phyloP scores from a whole-genome alignment of 2,329 filamentous ascomycete genomes.

The Tothia fuscella region DNA sequence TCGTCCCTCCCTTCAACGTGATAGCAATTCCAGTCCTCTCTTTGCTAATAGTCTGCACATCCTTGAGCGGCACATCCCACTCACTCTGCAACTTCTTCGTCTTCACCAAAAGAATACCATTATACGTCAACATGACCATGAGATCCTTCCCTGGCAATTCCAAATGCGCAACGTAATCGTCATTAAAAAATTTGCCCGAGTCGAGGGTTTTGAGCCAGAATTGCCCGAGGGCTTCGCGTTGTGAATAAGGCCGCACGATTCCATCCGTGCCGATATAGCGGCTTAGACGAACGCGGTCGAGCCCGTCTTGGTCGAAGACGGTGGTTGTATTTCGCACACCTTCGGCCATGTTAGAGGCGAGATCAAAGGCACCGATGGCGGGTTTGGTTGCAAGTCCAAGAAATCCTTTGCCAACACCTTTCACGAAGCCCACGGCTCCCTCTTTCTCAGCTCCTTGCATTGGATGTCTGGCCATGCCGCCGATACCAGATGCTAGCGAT shows the following conservation, averaged over 20 bases:
- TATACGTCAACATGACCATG: conserved; percentile 52
- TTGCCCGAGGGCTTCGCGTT: conserved; percentile 89
- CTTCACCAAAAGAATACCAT: conserved; percentile 77
- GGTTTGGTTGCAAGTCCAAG: conserved; percentile 94
- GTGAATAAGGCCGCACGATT: conserved; percentile 85
- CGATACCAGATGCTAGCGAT: conserved; percentile 85
- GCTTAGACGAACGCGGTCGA: conserved; percentile 87
- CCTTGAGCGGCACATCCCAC: conserved; percentile 93
- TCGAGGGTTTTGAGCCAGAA: conserved; percentile 99
- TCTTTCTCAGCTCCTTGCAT: conserved; percentile 94
- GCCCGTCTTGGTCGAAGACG: conserved; percentile 87
- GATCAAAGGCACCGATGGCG: conserved; percentile 89
- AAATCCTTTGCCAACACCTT: conserved; percentile 91
- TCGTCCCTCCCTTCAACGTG: conserved; percentile 75
- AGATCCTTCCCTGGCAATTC: conserved; percentile 85
- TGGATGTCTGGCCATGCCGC: conserved; percentile 84
- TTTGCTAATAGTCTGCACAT: conserved; percentile 93
- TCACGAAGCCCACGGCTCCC: conserved; percentile 87
- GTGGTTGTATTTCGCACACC: conserved; percentile 98
- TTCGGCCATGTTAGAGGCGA: conserved; percentile 93
- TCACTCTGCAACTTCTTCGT: conserved; percentile 76
- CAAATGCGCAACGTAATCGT: conserved; percentile 91
- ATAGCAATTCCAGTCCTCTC: conserved; percentile 90
- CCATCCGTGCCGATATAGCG: conserved; percentile 88
- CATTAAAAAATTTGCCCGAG: conserved; percentile 95